Conservation (phyloP, 202 grass and related monocot species). For the Setaria italica region DNA sequence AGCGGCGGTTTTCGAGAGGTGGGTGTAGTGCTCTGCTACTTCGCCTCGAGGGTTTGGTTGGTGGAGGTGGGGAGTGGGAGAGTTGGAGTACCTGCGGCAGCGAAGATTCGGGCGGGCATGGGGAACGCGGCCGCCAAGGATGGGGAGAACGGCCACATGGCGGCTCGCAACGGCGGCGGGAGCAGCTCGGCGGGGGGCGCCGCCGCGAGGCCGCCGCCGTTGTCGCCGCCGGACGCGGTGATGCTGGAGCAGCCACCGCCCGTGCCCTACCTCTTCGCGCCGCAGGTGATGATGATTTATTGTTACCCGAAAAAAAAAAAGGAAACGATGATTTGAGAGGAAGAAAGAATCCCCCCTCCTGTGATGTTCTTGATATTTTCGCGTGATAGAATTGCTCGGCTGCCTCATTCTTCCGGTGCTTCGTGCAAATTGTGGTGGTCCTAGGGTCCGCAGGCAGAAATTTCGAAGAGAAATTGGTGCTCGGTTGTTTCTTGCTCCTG, state of each 20-base stretch:
- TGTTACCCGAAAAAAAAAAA: background rate
- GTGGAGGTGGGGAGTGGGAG: background rate
- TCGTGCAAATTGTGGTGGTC: background rate
- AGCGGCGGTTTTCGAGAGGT: background rate
- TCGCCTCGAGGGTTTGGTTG: background rate
- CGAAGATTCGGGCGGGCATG: slow-evolving; percentile 44
- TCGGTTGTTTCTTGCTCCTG: slow-evolving; percentile 2
- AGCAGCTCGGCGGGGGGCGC: slow-evolving; percentile 31
- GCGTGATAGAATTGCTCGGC: background rate
- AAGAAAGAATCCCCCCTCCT: background rate
- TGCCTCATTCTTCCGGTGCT: background rate
- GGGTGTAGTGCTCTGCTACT: background rate
- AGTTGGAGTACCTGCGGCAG: slow-evolving; percentile 5
- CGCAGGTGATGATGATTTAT: slow-evolving; percentile 58
- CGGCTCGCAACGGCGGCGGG: slow-evolving; percentile 1
- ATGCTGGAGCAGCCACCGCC: slow-evolving; percentile 57
- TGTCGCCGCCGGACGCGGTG: slow-evolving; percentile 51
- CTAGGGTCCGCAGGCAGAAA: background rate
- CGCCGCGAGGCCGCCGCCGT: background rate
- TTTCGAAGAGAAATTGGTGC: background rate
- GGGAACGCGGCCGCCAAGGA: slow-evolving; percentile 71
- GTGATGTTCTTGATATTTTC: slow-evolving; percentile 17
- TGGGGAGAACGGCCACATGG: slow-evolving; percentile 57
- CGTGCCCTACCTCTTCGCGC: slow-evolving; percentile 65
- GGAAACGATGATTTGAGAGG: background rate